A percentile compares a stretch with the other conserved stretches of the same genome.
These are phyloP conservation scores for Cordyceps militaris DNA, from an alignment of 2,329 filamentous ascomycete genomes.

Conservation along the genomic window DNA sequence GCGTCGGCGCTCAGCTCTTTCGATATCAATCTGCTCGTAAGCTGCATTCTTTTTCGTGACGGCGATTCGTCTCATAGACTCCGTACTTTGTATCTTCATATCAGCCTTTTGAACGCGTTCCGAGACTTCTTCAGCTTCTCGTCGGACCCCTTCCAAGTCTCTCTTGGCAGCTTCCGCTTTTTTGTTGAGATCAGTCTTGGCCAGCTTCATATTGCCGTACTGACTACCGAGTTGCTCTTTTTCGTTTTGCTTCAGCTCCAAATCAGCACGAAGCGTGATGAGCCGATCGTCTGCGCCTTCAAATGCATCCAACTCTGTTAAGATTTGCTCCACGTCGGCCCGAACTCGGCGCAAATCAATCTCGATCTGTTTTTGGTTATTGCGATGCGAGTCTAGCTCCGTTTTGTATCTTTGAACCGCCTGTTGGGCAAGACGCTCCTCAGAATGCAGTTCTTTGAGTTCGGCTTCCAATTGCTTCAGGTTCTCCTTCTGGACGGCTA, in stretches of 20 bases:
- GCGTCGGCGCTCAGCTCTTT: conserved; percentile 36
- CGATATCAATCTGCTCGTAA: conserved; percentile 42
- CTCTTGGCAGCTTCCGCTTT: conserved; percentile 35
- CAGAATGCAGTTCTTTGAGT: conserved; percentile 42
- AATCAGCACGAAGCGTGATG: conserved; percentile 47
- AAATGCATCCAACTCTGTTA: conserved; percentile 56
- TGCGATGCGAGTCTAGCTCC: conserved; percentile 37
- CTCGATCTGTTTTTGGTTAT: conserved; percentile 35
- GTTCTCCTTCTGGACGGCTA: conserved; percentile 44
- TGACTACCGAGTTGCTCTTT: conserved; percentile 45
- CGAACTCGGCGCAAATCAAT: conserved; percentile 52
- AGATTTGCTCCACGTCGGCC: conserved; percentile 44
- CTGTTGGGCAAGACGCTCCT: conserved; percentile 40
- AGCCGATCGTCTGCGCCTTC: conserved; percentile 63
- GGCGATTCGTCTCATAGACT: conserved; percentile 43
- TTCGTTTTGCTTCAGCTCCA: conserved; percentile 47
- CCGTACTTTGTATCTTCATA: conserved; percentile 41
- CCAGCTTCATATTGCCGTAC: conserved; percentile 44
- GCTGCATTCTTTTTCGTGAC: conserved; percentile 57
- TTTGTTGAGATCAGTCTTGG: conserved; percentile 42
- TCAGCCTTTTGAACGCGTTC: conserved; percentile 48
- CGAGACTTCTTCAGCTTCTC: conserved; percentile 35
- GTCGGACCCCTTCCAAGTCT: conserved; percentile 24
- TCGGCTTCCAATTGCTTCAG: conserved; percentile 49
- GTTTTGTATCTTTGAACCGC: conserved; percentile 42